Evolutionary conservation across 129 eudicot genomes (phyloP).

Genomic region (Silybum marianum): DNA sequence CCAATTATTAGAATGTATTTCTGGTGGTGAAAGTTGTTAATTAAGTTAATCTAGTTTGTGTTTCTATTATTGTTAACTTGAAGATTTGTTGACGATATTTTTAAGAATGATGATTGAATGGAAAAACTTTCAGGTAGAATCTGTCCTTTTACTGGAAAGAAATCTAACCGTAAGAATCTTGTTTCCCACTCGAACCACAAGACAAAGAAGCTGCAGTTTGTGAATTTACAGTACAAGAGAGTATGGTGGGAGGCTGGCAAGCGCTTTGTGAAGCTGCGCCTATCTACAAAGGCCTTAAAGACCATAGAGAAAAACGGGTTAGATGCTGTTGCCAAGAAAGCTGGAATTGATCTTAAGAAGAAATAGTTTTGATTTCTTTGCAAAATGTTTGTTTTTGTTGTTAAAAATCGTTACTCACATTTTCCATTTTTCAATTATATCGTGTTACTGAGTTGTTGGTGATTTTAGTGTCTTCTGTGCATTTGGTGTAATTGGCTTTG

Average conservation of each 20-base stretch:
- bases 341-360: conserved; percentile 92
- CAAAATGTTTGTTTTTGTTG: conserved; percentile 24
- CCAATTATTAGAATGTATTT: not conserved
- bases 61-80: not conserved
- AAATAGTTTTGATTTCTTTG: conserved; percentile 31
- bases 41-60: not conserved
- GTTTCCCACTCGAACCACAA: conserved; percentile 91
- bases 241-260: conserved; percentile 99
- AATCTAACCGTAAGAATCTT: conserved; percentile 74
- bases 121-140: conserved; percentile 66
- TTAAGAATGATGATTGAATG: conserved; percentile 9
- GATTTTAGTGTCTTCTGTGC: not conserved
- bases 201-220: conserved; percentile 81
- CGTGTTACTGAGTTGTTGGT: conserved; percentile 9
- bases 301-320: conserved; percentile 95
- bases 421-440: conserved; percentile 23
- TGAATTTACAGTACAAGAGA: conserved; percentile 86
- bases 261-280: conserved; percentile 73
- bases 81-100: not conserved
- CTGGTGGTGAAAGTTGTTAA: not conserved
- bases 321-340: conserved; percentile 94
- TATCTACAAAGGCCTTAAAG: conserved; percentile 92
- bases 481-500: not conserved
- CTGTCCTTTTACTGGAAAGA: conserved; percentile 97
- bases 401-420: conserved; percentile 15